Percentiles rank a stretch among this genome's conserved stretches.
These are phyloP conservation scores for Fagus crenata DNA, from an alignment of 306 rosid species.

Conservation along the genomic window DNA sequence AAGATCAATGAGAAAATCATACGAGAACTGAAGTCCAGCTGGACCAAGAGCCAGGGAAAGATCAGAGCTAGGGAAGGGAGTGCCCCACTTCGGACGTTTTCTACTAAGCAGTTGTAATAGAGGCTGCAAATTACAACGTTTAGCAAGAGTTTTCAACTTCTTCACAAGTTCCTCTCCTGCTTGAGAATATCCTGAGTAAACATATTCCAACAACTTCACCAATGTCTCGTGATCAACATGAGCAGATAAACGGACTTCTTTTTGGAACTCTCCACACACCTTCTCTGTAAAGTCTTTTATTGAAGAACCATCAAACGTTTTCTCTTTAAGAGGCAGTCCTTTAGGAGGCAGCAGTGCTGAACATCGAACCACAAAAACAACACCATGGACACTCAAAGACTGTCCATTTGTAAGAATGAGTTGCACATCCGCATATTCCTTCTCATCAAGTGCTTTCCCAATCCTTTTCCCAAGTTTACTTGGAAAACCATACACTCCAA, in stretches of 20 bases:
- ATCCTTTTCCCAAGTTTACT: slow-evolving; percentile 62
- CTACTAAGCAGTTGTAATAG: slow-evolving; percentile 60
- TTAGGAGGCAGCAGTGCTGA: slow-evolving; percentile 66
- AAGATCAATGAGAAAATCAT: slow-evolving; percentile 45
- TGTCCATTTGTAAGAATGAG: slow-evolving; percentile 53
- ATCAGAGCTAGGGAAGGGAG: slow-evolving; percentile 52
- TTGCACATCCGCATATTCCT: slow-evolving; percentile 55
- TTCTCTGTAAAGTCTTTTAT: slow-evolving; percentile 21
- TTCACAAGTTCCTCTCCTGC: slow-evolving; percentile 56
- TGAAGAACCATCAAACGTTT: slow-evolving; percentile 25
- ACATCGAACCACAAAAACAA: slow-evolving; percentile 68
- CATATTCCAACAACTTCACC: slow-evolving; percentile 65
- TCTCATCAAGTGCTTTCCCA: slow-evolving; percentile 53
- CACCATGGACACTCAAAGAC: slow-evolving; percentile 64
- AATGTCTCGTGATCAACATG: slow-evolving; percentile 65
- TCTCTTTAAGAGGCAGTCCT: slow-evolving; percentile 24
- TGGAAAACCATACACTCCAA: slow-evolving; percentile 81
- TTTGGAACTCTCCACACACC: slow-evolving; percentile 25
- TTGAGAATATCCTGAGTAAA: slow-evolving; percentile 59
- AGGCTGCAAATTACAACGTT: slow-evolving; percentile 61
- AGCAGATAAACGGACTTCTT: slow-evolving; percentile 63
- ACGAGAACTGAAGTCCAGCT: slow-evolving; percentile 65
- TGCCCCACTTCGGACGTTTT: slow-evolving; percentile 72
- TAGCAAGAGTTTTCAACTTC: slow-evolving; percentile 72
- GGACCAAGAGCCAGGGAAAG: slow-evolving; percentile 62